Conservation (phyloP, 2,329 filamentous ascomycete species). For the Leptographium radiaticola region DNA sequence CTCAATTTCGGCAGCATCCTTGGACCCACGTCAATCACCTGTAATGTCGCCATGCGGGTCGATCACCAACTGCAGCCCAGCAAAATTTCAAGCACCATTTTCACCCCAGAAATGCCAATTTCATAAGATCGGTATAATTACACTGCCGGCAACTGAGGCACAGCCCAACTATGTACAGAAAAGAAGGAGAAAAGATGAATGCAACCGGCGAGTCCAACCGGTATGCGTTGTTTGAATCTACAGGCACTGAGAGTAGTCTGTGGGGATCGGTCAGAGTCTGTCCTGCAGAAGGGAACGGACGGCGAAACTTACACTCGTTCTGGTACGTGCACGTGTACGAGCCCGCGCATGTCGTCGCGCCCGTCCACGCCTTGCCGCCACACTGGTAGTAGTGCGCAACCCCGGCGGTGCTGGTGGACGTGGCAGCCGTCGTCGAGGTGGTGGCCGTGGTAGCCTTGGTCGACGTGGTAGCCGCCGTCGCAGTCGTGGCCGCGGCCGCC, state of each 20-base stretch:
- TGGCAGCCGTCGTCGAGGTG: background rate
- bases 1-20: too few species aligned
- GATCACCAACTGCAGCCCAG: too few species aligned
- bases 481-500: background rate
- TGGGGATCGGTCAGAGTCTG: background rate
- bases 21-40: too few species aligned
- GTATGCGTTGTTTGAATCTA: background rate
- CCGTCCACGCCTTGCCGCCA: constrained; percentile 14
- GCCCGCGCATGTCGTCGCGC: constrained; percentile 15
- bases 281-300: too few species aligned
- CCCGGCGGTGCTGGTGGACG: background rate
- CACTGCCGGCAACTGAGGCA: too few species aligned
- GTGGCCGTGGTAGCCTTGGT: constrained; percentile 2
- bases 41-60: too few species aligned
- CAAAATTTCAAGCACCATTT: too few species aligned
- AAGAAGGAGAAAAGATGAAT: too few species aligned
- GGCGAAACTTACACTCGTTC: background rate
- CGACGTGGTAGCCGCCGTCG: background rate
- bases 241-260: constrained; percentile 1
- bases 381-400: constrained; percentile 15
- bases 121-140: too few species aligned
- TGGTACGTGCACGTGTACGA: constrained; percentile 13
- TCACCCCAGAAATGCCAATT: too few species aligned
- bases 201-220: too few species aligned
- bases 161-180: too few species aligned